phyloP scores from a whole-genome alignment of 345 rosid species.

The Dipteronia sinensis region DNA sequence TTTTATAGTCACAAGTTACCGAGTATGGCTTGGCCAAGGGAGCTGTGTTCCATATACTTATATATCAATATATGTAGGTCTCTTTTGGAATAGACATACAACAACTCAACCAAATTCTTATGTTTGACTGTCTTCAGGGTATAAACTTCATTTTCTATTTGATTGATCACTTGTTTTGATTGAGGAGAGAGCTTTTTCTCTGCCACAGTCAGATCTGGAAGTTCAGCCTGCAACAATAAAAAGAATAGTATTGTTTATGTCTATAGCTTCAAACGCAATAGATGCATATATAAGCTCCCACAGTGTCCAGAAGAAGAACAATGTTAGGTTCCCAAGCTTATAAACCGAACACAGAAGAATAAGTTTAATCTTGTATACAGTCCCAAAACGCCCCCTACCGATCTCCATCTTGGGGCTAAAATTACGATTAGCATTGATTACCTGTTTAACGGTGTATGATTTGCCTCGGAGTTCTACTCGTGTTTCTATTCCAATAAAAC shows the following conservation, averaged over 20 bases:
- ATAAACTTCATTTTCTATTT: slow-evolving; percentile 5
- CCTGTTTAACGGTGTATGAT: slow-evolving; percentile 5
- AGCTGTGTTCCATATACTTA: neutral
- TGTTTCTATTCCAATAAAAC: slow-evolving; percentile 6
- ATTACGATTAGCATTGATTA: slow-evolving; percentile 23
- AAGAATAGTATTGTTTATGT: no score
- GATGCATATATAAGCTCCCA: no score
- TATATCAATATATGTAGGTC: neutral
- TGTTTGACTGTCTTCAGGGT: neutral
- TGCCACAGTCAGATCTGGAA: neutral
- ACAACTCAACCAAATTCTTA: slow-evolving; percentile 1
- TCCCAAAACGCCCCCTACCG: slow-evolving; percentile 14
- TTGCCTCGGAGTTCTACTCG: slow-evolving; percentile 4
- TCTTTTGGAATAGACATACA: neutral
- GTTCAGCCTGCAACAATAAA: neutral
- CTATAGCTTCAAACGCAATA: no score
- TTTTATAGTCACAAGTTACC: no score
- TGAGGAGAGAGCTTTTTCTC: neutral
- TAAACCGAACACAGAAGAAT: no score
- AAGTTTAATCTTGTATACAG: neutral
- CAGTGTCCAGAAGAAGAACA: no score
- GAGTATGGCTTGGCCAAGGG: neutral
- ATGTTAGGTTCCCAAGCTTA: no score
- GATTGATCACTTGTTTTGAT: slow-evolving; percentile 1
- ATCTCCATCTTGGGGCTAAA: slow-evolving; percentile 17